These are phyloP conservation scores for Rhizopogon sp. DNA, from an alignment of 768 basidiomycete species.

Conservation along the genomic window DNA sequence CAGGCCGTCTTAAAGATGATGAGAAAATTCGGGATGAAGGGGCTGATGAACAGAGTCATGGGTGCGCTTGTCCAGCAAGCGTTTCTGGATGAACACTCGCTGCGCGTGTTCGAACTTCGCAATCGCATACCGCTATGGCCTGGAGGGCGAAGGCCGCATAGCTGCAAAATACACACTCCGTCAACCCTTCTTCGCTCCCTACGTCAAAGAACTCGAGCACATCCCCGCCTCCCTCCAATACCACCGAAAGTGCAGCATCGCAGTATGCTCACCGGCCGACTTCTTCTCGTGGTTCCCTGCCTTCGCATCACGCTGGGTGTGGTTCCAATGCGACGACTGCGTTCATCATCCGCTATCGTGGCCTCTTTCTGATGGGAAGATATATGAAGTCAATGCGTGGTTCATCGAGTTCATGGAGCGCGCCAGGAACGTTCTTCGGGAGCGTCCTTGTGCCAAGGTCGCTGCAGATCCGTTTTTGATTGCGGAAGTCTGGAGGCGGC, in stretches of 20 bases:
- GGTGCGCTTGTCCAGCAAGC: constrained; percentile 19
- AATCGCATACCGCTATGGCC: constrained; percentile 32
- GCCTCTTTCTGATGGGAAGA: constrained; percentile 30
- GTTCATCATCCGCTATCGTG: constrained; percentile 28
- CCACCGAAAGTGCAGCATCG: constrained; percentile 28
- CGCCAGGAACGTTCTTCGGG: constrained; percentile 22
- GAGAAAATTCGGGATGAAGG: constrained; percentile 35
- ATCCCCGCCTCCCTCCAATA: constrained; percentile 34
- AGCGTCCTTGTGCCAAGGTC: constrained; percentile 26
- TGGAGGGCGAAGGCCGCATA: constrained; percentile 26
- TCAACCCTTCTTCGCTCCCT: constrained; percentile 25
- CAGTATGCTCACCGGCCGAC: too few species aligned
- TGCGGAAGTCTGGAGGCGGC: constrained; percentile 24
- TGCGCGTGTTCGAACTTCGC: constrained; percentile 37
- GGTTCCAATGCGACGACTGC: constrained; percentile 35
- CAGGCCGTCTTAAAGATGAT: constrained; percentile 30
- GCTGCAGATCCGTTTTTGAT: constrained; percentile 25
- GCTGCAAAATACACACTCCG: constrained; percentile 33
- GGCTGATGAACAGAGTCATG: constrained; percentile 24
- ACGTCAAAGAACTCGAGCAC: constrained; percentile 31
- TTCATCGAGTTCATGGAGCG: constrained; percentile 32
- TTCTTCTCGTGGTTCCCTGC: too few species aligned
- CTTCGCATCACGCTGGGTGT: constrained; percentile 34
- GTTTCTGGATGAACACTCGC: constrained; percentile 24
- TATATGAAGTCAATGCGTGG: constrained; percentile 30